Conservation (phyloP, 768 basidiomycete genomes). For the Tylopilus rubrobrunneus region DNA sequence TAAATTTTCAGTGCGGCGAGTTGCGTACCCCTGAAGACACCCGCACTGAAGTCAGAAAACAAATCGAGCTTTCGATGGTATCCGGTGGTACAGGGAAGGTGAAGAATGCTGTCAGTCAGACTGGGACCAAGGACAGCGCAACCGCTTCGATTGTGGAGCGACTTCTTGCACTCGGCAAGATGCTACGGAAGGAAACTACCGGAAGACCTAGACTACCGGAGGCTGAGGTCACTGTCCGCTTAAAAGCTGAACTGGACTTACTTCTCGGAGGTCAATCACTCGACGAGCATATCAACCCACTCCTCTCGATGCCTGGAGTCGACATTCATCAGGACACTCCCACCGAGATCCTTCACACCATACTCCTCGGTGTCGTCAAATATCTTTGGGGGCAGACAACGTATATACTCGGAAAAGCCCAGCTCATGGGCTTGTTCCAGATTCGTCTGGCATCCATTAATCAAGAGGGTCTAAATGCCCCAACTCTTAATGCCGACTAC, state of each 20-base stretch:
- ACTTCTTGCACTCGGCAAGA: conserved; percentile 28
- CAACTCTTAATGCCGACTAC: conserved; percentile 27
- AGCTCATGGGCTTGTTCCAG: conserved; percentile 19
- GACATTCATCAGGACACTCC: too few relatives aligned
- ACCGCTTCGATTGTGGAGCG: conserved; percentile 31
- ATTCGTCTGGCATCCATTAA: conserved; percentile 22
- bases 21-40: conserved; percentile 6
- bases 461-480: conserved; percentile 25
- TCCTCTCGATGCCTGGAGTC: too few relatives aligned
- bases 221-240: neutral
- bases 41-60: neutral
- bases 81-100: conserved; percentile 13
- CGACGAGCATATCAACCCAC: conserved; percentile 9
- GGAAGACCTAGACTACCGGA: conserved; percentile 3
- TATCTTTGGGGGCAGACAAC: too few relatives aligned
- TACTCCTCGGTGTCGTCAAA: too few relatives aligned
- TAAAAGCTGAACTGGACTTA: conserved; percentile 3
- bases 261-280: conserved; percentile 4
- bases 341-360: too few relatives aligned
- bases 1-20: conserved; percentile 1
- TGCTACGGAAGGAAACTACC: neutral
- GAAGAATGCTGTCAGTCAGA: conserved; percentile 27
- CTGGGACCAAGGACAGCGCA: conserved; percentile 31
- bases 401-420: conserved; percentile 17
- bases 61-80: conserved; percentile 2